Percentiles rank a stretch among this genome's conserved stretches.
These are phyloP conservation scores for Annulohypoxylon bovei DNA, from an alignment of 495 filamentous ascomycete genomes.

Conservation along the genomic window DNA sequence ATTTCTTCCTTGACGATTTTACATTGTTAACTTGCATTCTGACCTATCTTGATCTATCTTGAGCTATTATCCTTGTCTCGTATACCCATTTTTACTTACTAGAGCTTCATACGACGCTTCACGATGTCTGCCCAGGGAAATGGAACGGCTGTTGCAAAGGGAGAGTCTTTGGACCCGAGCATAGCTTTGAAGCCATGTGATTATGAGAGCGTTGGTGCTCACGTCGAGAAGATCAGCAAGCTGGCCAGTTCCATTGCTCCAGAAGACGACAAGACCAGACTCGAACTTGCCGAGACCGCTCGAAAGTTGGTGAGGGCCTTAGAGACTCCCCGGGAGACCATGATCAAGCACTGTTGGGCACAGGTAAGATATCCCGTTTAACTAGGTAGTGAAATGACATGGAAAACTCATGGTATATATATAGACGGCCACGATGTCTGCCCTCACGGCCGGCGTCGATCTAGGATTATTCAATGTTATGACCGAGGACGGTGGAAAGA, in stretches of 20 bases:
- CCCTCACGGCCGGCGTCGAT: conserved; percentile 14
- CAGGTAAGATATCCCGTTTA: conserved; percentile 28
- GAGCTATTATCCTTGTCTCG: background rate
- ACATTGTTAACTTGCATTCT: background rate
- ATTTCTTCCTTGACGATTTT: background rate
- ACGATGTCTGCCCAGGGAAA: background rate
- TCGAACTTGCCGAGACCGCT: conserved; percentile 43
- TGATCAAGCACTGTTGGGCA: conserved; percentile 49
- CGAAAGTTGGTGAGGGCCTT: conserved; percentile 42
- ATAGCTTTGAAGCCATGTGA: conserved; percentile 20
- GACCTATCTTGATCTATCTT: background rate
- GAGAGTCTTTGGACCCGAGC: background rate
- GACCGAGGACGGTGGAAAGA: conserved; percentile 12
- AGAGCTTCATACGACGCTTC: background rate
- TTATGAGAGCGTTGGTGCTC: conserved; percentile 5
- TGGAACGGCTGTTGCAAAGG: background rate
- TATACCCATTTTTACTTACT: background rate
- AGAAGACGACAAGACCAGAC: conserved; percentile 1
- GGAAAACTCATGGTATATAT: background rate
- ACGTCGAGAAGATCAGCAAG: conserved; percentile 6
- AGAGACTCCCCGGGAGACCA: conserved; percentile 50
- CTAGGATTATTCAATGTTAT: conserved; percentile 22
- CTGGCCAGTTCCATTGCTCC: conserved; percentile 4
- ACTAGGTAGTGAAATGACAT: background rate
- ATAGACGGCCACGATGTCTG: conserved; percentile 16